phyloP scores from a whole-genome alignment of 1,284 basidiomycete genomes.

The Naganishia albida region DNA sequence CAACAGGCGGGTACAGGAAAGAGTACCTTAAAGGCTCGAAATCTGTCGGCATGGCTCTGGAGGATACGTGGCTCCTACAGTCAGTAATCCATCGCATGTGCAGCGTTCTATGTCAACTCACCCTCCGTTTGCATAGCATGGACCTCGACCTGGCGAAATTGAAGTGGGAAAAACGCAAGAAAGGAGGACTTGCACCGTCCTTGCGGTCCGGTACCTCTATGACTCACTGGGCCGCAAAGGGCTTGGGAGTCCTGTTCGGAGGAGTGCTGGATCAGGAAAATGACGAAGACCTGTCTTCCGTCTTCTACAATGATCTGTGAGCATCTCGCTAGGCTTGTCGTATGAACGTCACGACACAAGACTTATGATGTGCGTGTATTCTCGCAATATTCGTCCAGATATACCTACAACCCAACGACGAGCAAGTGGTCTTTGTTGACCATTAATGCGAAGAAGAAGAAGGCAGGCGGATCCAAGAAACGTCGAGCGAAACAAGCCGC shows the following conservation, averaged over 20 bases:
- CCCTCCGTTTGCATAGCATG: constrained; percentile 47
- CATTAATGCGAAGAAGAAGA: constrained; percentile 34
- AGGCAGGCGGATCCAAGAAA: constrained; percentile 53
- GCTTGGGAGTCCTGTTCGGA: constrained; percentile 80
- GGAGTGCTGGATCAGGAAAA: constrained; percentile 89
- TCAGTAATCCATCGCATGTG: constrained; percentile 44
- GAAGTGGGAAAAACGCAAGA: constrained; percentile 85
- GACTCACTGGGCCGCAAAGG: constrained; percentile 55
- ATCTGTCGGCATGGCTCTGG: constrained; percentile 80
- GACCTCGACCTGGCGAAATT: constrained; percentile 59
- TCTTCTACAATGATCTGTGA: constrained; percentile 81
- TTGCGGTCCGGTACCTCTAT: constrained; percentile 60
- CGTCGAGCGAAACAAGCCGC: constrained; percentile 29
- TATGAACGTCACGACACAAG: too few relatives aligned
- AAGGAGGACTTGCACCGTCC: constrained; percentile 71
- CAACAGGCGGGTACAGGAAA: constrained; percentile 81
- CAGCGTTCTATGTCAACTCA: background rate
- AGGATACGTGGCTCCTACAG: constrained; percentile 90
- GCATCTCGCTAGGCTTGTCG: constrained; percentile 38
- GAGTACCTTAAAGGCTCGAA: constrained; percentile 85
- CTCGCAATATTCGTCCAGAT: constrained; percentile 56
- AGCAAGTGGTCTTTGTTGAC: constrained; percentile 31
- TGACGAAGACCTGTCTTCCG: constrained; percentile 81
- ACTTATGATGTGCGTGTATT: too few relatives aligned
- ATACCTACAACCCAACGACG: constrained; percentile 71